Conservation (phyloP, 805 yeast genomes). For the Candida arabinofermentans region DNA sequence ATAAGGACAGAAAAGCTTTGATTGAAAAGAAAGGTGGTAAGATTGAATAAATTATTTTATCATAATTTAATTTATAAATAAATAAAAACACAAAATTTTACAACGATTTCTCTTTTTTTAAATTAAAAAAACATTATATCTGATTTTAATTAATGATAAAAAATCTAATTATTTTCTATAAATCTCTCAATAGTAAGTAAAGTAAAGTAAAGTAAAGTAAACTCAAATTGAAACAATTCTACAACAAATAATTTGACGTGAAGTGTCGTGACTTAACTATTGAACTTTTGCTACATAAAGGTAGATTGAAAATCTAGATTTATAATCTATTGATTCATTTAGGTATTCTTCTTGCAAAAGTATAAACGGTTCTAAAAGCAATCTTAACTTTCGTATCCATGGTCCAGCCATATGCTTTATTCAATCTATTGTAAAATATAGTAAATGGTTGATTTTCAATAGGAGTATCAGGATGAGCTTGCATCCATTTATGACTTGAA, state of each 20-base stretch:
- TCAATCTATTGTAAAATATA: constrained; percentile 32
- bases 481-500: constrained; percentile 55
- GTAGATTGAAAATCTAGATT: no score
- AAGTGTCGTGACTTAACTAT: no score
- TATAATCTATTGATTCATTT: neutral
- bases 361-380: constrained; percentile 50
- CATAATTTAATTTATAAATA: neutral
- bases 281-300: neutral
- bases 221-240: no score
- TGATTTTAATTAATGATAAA: no score
- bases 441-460: constrained; percentile 33
- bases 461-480: constrained; percentile 27
- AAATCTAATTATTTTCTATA: no score
- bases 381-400: constrained; percentile 35
- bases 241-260: no score
- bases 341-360: constrained; percentile 37
- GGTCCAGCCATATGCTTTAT: constrained; percentile 43
- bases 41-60: constrained; percentile 60
- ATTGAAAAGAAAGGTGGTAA: constrained; percentile 98
- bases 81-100: neutral
- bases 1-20: constrained; percentile 98
- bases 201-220: no score
- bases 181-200: no score
- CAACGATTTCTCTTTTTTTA: neutral
- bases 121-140: no score